Evolutionary conservation across 768 basidiomycete genomes (phyloP).

Genomic region (Clavaria fumosa): DNA sequence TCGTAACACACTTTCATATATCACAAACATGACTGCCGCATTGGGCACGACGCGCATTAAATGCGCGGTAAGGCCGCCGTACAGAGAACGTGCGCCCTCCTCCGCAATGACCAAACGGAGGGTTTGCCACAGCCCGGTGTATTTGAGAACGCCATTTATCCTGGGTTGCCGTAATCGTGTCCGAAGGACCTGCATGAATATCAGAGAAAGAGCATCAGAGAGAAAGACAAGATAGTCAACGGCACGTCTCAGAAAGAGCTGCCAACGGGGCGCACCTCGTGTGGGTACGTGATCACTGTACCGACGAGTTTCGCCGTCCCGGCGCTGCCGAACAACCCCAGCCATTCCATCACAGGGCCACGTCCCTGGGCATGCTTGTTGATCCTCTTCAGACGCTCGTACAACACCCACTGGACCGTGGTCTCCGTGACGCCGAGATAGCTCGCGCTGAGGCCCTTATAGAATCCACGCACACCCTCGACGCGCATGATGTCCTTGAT

Average conservation of each 20-base stretch:
- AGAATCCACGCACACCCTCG: slow-evolving; percentile 80
- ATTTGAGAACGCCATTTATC: slow-evolving; percentile 64
- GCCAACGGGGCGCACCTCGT: slow-evolving; percentile 55
- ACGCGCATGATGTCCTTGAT: slow-evolving; percentile 62
- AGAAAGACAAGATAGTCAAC: slow-evolving; percentile 1
- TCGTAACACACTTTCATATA: slow-evolving; percentile 74
- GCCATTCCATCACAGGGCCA: slow-evolving; percentile 51
- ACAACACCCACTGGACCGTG: slow-evolving; percentile 94
- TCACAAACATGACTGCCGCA: slow-evolving; percentile 91
- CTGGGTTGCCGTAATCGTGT: slow-evolving; percentile 86
- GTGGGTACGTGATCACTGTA: slow-evolving; percentile 91
- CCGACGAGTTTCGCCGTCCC: slow-evolving; percentile 91
- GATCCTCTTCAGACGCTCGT: slow-evolving; percentile 78
- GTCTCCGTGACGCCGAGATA: slow-evolving; percentile 93
- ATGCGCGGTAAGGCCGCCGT: slow-evolving; percentile 88
- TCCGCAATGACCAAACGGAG: slow-evolving; percentile 74
- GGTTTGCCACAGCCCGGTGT: slow-evolving; percentile 77
- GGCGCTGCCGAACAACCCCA: slow-evolving; percentile 75
- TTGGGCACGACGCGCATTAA: slow-evolving; percentile 96
- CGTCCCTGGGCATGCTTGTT: slow-evolving; percentile 36
- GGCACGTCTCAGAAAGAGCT: no score
- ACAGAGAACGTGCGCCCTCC: slow-evolving; percentile 75
- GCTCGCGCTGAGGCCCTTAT: slow-evolving; percentile 89
- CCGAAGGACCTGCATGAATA: slow-evolving; percentile 52
- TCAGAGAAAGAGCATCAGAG: slow-evolving; percentile 2